A percentile compares a stretch with the other conserved stretches of the same genome.
Evolutionary conservation across 768 basidiomycete genomes (phyloP).

Genomic region (Lactarius vividus): DNA sequence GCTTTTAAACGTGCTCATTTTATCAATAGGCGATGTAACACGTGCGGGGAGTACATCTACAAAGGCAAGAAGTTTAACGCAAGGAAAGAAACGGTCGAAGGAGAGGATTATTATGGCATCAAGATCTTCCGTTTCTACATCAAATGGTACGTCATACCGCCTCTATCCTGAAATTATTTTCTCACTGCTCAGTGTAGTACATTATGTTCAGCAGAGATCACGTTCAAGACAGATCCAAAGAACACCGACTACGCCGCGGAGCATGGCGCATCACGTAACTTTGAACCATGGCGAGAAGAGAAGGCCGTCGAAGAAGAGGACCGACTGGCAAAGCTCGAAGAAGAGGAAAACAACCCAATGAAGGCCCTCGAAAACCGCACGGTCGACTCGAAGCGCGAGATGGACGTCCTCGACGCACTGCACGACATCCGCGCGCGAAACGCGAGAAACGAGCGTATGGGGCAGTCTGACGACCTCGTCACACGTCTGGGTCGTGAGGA

Average conservation of each 20-base stretch:
- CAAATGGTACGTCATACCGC: constrained; percentile 63
- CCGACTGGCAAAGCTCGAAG: constrained; percentile 78
- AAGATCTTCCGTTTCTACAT: constrained; percentile 95
- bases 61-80: constrained; percentile 99
- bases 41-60: constrained; percentile 98
- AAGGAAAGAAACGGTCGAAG: constrained; percentile 95
- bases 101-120: constrained; percentile 97
- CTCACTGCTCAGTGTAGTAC: constrained; percentile 53
- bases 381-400: constrained; percentile 90
- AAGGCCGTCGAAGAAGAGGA: constrained; percentile 78
- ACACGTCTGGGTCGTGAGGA: constrained; percentile 64
- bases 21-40: constrained; percentile 76
- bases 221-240: constrained; percentile 99
- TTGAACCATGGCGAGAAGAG: constrained; percentile 95
- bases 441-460: constrained; percentile 84
- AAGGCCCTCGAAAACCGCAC: constrained; percentile 92
- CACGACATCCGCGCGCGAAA: constrained; percentile 89
- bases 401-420: constrained; percentile 96
- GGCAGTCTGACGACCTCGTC: constrained; percentile 66
- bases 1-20: not conserved
- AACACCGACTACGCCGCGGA: constrained; percentile 93
- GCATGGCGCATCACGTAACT: constrained; percentile 96
- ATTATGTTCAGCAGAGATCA: constrained; percentile 95
- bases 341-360: constrained; percentile 97
- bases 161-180: constrained; percentile 18